Evolutionary conservation across 805 yeast species (phyloP).

Genomic region (Brettanomyces nanus): DNA sequence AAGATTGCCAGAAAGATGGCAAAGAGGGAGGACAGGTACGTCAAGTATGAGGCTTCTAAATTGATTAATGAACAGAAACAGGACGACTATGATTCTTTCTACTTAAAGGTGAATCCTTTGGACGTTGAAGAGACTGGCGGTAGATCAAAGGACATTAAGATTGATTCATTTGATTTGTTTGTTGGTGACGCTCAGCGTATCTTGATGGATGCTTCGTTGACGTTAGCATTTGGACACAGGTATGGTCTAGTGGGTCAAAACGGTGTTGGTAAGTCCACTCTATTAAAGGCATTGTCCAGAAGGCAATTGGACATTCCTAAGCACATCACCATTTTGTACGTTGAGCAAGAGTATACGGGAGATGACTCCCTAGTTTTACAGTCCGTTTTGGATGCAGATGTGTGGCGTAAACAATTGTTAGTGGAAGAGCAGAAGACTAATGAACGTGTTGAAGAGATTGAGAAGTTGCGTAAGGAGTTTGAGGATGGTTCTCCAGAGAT

Average conservation of each 20-base stretch:
- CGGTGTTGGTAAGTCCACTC: slow-evolving; percentile 98
- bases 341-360: slow-evolving; percentile 94
- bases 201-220: slow-evolving; percentile 76
- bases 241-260: slow-evolving; percentile 98
- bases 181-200: slow-evolving; percentile 96
- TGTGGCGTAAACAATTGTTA: slow-evolving; percentile 89
- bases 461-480: slow-evolving; percentile 57
- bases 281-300: slow-evolving; percentile 82
- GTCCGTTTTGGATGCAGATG: slow-evolving; percentile 98
- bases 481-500: slow-evolving; percentile 70
- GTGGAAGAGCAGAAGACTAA: slow-evolving; percentile 68
- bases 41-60: slow-evolving; percentile 89
- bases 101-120: slow-evolving; percentile 89
- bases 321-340: slow-evolving; percentile 92
- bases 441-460: slow-evolving; percentile 71
- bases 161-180: slow-evolving; percentile 87
- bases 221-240: slow-evolving; percentile 86
- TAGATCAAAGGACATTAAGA: slow-evolving; percentile 91
- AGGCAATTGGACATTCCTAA: slow-evolving; percentile 92
- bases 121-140: slow-evolving; percentile 89
- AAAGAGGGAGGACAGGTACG: slow-evolving; percentile 72
- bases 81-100: slow-evolving; percentile 89
- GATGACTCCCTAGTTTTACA: slow-evolving; percentile 88
- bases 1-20: slow-evolving; percentile 97
- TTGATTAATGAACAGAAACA: slow-evolving; percentile 55